These are phyloP conservation scores for Amanita pallidorosea DNA, from an alignment of 768 basidiomycete species.

Conservation along the genomic window DNA sequence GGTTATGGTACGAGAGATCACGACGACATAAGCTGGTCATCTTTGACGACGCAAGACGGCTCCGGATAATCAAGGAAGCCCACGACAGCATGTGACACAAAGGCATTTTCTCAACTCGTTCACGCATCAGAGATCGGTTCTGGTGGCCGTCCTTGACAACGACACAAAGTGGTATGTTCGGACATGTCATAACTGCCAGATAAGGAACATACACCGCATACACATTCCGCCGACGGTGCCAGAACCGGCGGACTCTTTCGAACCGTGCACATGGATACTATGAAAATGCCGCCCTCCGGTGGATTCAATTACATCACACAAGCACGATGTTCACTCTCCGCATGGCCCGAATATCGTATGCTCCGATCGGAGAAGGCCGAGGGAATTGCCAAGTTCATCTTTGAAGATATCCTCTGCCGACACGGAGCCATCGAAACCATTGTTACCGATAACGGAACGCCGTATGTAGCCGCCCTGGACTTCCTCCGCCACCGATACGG, in stretches of 20 bases:
- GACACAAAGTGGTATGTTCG: constrained; percentile 21
- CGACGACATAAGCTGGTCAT: neutral
- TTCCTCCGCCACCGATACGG: constrained; percentile 13
- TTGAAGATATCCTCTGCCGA: too few species aligned
- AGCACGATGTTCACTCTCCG: too few species aligned
- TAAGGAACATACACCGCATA: too few species aligned
- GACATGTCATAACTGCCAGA: constrained; percentile 30
- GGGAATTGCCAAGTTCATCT: too few species aligned
- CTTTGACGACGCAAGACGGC: neutral
- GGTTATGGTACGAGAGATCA: neutral
- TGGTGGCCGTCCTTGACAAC: constrained; percentile 19
- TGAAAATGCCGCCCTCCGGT: too few species aligned
- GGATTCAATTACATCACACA: too few species aligned
- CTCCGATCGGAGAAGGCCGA: neutral
- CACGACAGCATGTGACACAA: constrained; percentile 12
- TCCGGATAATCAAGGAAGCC: constrained; percentile 1
- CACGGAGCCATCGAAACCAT: too few species aligned
- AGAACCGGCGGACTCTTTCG: too few species aligned
- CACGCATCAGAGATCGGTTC: constrained; percentile 8
- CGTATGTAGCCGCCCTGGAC: too few species aligned
- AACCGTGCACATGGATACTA: too few species aligned
- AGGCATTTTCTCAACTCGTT: constrained; percentile 9
- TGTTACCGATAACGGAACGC: too few species aligned
- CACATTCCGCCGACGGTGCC: too few species aligned
- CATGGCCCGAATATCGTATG: neutral